phyloP scores from a whole-genome alignment of 768 basidiomycete genomes.

The Boletus eberwhitei region DNA sequence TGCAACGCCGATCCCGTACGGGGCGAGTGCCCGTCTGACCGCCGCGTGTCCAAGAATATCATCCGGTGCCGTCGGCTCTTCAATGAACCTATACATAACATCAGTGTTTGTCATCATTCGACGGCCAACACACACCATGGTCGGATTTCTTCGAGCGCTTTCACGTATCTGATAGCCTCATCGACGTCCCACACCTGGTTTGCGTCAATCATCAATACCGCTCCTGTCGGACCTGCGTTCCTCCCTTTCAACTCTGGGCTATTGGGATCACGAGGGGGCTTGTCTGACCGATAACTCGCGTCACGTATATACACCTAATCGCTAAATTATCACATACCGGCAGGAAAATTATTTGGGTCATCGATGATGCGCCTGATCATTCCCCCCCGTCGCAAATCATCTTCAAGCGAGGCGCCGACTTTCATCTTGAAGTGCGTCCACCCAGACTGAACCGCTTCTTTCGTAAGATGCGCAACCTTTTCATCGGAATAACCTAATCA shows the following conservation, averaged over 20 bases:
- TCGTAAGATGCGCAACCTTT: slow-evolving; percentile 78
- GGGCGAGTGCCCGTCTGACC: slow-evolving; percentile 73
- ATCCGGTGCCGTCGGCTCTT: slow-evolving; percentile 91
- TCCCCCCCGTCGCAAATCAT: slow-evolving; percentile 79
- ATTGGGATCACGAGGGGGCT: slow-evolving; percentile 44
- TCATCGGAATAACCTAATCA: slow-evolving; percentile 77
- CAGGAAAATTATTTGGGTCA: slow-evolving; percentile 66
- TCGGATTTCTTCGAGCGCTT: slow-evolving; percentile 67
- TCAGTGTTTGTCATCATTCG: slow-evolving; percentile 7
- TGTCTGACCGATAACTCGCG: slow-evolving; percentile 26
- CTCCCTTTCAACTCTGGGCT: slow-evolving; percentile 66
- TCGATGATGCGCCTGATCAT: slow-evolving; percentile 92
- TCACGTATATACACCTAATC: not conserved
- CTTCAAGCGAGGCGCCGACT: slow-evolving; percentile 77
- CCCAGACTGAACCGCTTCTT: slow-evolving; percentile 77
- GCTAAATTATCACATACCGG: slow-evolving; percentile 40
- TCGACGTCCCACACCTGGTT: slow-evolving; percentile 95
- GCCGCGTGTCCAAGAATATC: slow-evolving; percentile 84
- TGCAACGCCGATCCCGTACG: slow-evolving; percentile 82
- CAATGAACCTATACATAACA: slow-evolving; percentile 66
- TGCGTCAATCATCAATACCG: slow-evolving; percentile 92
- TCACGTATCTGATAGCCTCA: slow-evolving; percentile 85
- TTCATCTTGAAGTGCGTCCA: slow-evolving; percentile 99
- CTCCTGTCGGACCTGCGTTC: slow-evolving; percentile 90
- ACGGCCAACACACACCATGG: slow-evolving; percentile 6